Evolutionary conservation across 164 flowering plant genomes (phyloP), one percentile per base, ranked within the genome.

Genomic region (Chimonanthus praecox): DNA sequence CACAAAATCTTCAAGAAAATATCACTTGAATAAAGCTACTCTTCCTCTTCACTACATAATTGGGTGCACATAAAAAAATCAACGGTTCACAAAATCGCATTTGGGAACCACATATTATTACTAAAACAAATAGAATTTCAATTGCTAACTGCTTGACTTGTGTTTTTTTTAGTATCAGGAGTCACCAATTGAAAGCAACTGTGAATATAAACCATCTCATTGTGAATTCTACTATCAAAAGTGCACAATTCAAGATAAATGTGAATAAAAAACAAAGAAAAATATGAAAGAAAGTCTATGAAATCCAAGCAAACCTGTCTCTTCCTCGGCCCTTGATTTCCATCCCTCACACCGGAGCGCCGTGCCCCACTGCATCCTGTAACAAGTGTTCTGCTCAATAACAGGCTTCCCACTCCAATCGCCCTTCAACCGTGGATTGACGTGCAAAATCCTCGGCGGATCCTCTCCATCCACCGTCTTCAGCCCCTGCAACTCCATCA

Each of bases 341-440:
- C 92, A 90, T 1, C 98, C 99, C n/a, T 90, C 97, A 49, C 99
- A 96, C 71, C 99, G 72, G 68, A 80, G 81, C 0, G 91, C 85
- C 2, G 90, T 43, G 0, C 97, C 98, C 99, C 99, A 96, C 72
- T 94, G 99, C 94, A 88, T 88, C 76, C 98, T 80, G 68, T 92
- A 94, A 71, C 98, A 96, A 47, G 97, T 89, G 76, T 95, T 95
- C 80, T 84, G 89, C 87, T 95, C 99, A 73, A 93, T 89, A 47
- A 95, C 94, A 2, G 99, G 95, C 76, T 80, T 87, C 54, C 88
- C 88, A 72, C 97, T 95, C 97, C 97, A 95, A 81, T 96, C 99
- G 65, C 99, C 99, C 74, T 85, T 90, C 81, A 94, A 79, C 88
- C 99, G 85, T 2, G 99, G 98, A 83, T 96, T 96, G 64, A 96